Evolutionary conservation across 176 grass and related monocot species (phyloP), one percentile per base, ranked within the genome.

Genomic region (Elaeis guineensis): DNA sequence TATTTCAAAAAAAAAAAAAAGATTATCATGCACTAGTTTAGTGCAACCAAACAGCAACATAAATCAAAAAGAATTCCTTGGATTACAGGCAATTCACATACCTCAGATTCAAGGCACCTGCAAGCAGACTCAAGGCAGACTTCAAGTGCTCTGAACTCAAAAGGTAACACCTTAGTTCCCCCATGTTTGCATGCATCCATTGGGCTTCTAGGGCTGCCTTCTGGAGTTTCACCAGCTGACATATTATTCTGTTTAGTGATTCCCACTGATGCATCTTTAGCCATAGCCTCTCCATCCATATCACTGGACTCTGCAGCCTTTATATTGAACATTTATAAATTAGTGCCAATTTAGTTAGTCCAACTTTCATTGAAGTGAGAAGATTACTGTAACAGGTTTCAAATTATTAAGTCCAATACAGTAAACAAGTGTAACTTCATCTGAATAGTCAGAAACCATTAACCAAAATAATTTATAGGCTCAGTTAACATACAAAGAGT

Each of bases 71-170:
- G 9, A 44, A 44, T 44, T 44, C 35, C 35, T 44, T 44, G 11
- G 11, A 44, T 44, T 44, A 44, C 2, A 3, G 11, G 9, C 35
- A 44, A 44, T 44, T 44, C 8, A 7, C 65, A 26, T 75, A 98
- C 93, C 78, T 98, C 87, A 63, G 89, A 89, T 80, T 98, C 93
- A 56, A 98, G 74, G 60, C 66, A 77, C 78, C 87, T 92, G 75
- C 93, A 98, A 55, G 93, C 81, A 57, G 93, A 92, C 72, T 92
- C 93, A 21, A 98, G 87, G 57, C 93, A 98, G 24, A 92, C 87
- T 77, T 98, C 93, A 58, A 98, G 87, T 4, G 87, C 93, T 76
- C 75, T 75, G 66, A 98, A 98, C 66, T 98, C 87, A 9, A 98
- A 98, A 7, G 93, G 93, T 51, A 98, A 71, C 72, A 92, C 64